A percentile compares a stretch with the other conserved stretches of the same genome.
These are phyloP conservation scores for Russula ochroleuca DNA, from an alignment of 768 basidiomycete genomes.

Conservation along the genomic window DNA sequence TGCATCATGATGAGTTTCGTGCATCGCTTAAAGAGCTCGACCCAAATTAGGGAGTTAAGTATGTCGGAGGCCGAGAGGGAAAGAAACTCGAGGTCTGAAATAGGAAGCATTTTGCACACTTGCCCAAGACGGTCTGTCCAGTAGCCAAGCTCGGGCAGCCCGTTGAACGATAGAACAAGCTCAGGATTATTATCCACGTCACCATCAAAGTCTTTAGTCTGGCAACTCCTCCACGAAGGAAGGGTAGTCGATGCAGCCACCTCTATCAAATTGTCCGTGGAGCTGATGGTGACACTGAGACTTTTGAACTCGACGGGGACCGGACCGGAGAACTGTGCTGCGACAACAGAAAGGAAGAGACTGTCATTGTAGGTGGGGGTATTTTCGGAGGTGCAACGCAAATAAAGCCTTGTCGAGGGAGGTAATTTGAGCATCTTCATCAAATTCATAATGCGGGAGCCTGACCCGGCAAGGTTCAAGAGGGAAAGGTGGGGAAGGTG, in stretches of 20 bases:
- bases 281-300: background rate
- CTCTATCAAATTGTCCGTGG: background rate
- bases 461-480: conserved; percentile 6
- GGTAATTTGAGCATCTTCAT: conserved; percentile 7
- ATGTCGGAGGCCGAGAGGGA: background rate
- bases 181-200: background rate
- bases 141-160: background rate
- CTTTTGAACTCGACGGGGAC: background rate
- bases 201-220: no score
- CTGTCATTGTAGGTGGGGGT: no score
- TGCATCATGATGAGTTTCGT: background rate
- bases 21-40: conserved; percentile 1
- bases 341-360: conserved; percentile 6
- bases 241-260: background rate
- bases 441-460: background rate
- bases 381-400: background rate
- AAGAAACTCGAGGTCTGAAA: conserved; percentile 5
- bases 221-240: no score
- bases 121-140: background rate
- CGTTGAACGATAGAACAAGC: background rate
- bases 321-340: background rate
- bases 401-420: background rate
- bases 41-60: background rate
- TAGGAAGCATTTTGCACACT: background rate
- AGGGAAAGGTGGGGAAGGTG: conserved; percentile 11